Evolutionary conservation across 768 basidiomycete genomes (phyloP).

Genomic region (Kwoniella dendrophila): DNA sequence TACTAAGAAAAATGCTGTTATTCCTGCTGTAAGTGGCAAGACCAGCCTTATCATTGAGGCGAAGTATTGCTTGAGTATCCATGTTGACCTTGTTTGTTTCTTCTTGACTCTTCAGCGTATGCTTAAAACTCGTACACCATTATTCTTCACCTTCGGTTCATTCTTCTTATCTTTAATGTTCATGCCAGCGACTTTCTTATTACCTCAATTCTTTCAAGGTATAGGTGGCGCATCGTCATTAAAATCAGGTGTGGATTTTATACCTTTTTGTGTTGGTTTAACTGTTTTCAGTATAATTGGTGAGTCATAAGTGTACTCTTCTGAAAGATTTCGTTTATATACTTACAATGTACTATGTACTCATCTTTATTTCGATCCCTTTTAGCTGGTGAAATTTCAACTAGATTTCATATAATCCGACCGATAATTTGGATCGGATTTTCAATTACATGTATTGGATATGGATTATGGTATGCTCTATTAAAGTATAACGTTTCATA

Average conservation of each 20-base stretch:
- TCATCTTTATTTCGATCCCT: slow-evolving; percentile 1
- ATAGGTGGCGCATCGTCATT: slow-evolving; percentile 32
- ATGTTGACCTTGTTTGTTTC: not conserved
- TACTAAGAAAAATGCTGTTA: slow-evolving; percentile 56
- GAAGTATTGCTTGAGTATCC: not conserved
- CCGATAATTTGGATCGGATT: slow-evolving; percentile 51
- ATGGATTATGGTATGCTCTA: slow-evolving; percentile 35
- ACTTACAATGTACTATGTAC: not conserved
- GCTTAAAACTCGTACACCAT: slow-evolving; percentile 52
- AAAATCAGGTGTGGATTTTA: slow-evolving; percentile 38
- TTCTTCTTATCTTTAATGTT: slow-evolving; percentile 46
- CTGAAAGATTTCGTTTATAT: not conserved
- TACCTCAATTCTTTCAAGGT: slow-evolving; percentile 52
- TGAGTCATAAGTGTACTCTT: slow-evolving; percentile 10
- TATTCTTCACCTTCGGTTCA: slow-evolving; percentile 47
- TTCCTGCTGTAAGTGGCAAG: slow-evolving; percentile 45
- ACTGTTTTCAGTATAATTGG: slow-evolving; percentile 28
- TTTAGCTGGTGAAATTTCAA: slow-evolving; percentile 44
- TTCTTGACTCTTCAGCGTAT: slow-evolving; percentile 32
- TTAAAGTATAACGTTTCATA: slow-evolving; percentile 23
- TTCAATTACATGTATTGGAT: slow-evolving; percentile 33
- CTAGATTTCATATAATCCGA: slow-evolving; percentile 39
- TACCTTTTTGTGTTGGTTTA: slow-evolving; percentile 39
- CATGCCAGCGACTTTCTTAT: slow-evolving; percentile 31
- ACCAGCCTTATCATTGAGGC: not conserved